Evolutionary conservation across 805 yeast species (phyloP), one percentile per base, ranked within the genome.

Genomic region (Metschnikowia shivogae): DNA sequence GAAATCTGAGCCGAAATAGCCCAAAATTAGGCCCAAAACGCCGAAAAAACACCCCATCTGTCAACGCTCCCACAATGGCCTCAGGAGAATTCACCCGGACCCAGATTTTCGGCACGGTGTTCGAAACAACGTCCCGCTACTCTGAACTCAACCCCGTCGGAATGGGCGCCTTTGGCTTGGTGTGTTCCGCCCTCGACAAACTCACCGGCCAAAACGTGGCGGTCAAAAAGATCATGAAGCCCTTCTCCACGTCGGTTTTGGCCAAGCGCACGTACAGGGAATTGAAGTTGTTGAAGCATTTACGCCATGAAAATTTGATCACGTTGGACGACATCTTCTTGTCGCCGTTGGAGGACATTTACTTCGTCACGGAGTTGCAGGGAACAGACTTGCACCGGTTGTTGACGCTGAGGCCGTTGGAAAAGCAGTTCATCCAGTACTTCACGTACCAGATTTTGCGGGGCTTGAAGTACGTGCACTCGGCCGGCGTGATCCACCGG

Each of bases 131-230:
- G 34, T 82, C 80, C 58, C 71, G 97, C 53, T 93, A 93, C 69
- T 79, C 87, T 4, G 96, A 92, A 61, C 76, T 93, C 50, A 92
- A 89, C 60, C 99, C 99, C 1, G 97, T 93, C 41, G 99, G 99
- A 0, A 93, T 93, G 99, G 99, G 99, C 22, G 99, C 99, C 6
- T 93, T 93, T 63, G 99, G 99, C 5, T 76, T 93, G 14, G 99
- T 93, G 33, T 93, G 99, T 54, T 89, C 97, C 7, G 99, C 99
- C 1, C 80, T 84, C 45, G 99, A 93, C 67, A 87, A 84, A 55
- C 77, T 90, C 49, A 89, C 97, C 0, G 82, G 81, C 44, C 96
- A 90, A 65, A 88, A 85, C 55, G 99, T 93, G 31, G 99, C 99
- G 39, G 93, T 93, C 49, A 93, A 93, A 65, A 93, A 93, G 72